Percentiles rank a stretch among this genome's conserved stretches.
Conservation (phyloP, 2,329 filamentous ascomycete genomes). For the Cercospora brassicicola region DNA sequence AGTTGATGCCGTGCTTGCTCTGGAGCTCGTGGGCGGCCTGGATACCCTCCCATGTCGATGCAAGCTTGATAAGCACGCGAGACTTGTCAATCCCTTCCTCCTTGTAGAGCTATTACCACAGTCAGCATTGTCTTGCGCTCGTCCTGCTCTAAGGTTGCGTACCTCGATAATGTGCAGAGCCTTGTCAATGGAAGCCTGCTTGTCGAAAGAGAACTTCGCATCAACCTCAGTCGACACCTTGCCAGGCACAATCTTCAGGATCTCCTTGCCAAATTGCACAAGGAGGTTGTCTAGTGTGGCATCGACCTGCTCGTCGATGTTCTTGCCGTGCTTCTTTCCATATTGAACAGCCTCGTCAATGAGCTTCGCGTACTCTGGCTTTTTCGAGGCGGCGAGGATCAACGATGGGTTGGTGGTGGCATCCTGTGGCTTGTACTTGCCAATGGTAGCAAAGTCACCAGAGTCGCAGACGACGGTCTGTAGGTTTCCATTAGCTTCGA, state of each 20-base stretch:
- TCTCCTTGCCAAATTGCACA: constrained; percentile 97
- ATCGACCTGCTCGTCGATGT: constrained; percentile 80
- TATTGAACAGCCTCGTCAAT: constrained; percentile 59
- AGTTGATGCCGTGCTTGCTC: constrained; percentile 93
- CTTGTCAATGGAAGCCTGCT: constrained; percentile 87
- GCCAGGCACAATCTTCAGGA: constrained; percentile 92
- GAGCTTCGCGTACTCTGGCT: constrained; percentile 34
- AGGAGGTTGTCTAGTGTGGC: constrained; percentile 87
- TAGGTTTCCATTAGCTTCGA: constrained; percentile 25
- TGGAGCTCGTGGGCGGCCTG: constrained; percentile 97
- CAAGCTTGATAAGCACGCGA: constrained; percentile 96
- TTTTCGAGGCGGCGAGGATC: constrained; percentile 94
- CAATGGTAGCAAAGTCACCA: constrained; percentile 82
- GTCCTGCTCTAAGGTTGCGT: constrained; percentile 27
- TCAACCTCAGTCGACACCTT: constrained; percentile 99
- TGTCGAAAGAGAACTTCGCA: constrained; percentile 92
- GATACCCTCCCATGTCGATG: constrained; percentile 99
- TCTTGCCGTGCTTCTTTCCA: constrained; percentile 72
- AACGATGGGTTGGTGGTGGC: constrained; percentile 99
- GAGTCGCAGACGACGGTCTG: constrained; percentile 96
- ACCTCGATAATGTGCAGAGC: constrained; percentile 95
- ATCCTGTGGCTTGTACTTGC: constrained; percentile 99
- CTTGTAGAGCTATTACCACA: constrained; percentile 76
- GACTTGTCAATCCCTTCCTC: constrained; percentile 87
- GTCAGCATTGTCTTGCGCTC: constrained; percentile 30